A percentile compares a stretch with the other conserved stretches of the same genome.
Evolutionary conservation across 176 grass and related monocot species (phyloP).

Genomic region (Juncus inflexus): DNA sequence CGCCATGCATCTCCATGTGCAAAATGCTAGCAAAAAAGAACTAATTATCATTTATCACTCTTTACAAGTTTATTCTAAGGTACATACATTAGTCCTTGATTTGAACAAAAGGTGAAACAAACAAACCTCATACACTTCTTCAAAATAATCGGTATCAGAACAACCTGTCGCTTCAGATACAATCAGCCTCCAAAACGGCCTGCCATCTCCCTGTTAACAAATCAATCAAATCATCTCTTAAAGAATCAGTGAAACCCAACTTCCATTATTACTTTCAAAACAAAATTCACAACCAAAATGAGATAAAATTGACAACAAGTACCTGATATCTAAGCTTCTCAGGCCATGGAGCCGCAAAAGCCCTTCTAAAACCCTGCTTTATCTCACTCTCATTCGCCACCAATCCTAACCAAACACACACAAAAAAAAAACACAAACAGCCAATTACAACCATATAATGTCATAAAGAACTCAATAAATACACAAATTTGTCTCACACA

Average conservation of each 20-base stretch:
- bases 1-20: conserved; percentile 74
- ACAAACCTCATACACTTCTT: conserved; percentile 81
- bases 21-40: conserved; percentile 43
- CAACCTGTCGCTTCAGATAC: conserved; percentile 70
- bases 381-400: conserved; percentile 34
- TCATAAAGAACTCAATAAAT: neutral
- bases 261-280: neutral
- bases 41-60: neutral
- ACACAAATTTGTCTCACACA: neutral
- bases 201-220: conserved; percentile 55
- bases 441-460: neutral
- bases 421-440: neutral
- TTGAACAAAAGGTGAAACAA: neutral
- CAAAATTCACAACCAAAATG: conserved; percentile 7
- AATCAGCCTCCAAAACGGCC: conserved; percentile 77
- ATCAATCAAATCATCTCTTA: conserved; percentile 20
- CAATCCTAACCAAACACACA: conserved; percentile 37
- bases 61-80: neutral
- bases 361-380: conserved; percentile 77
- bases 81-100: neutral
- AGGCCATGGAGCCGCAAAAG: conserved; percentile 73
- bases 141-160: conserved; percentile 55
- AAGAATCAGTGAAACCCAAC: neutral
- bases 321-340: conserved; percentile 82
- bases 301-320: neutral